Percentiles rank a stretch among this genome's conserved stretches.
Evolutionary conservation across 1,284 basidiomycete genomes (phyloP).

Genomic region (Afroboletus lepidellus): DNA sequence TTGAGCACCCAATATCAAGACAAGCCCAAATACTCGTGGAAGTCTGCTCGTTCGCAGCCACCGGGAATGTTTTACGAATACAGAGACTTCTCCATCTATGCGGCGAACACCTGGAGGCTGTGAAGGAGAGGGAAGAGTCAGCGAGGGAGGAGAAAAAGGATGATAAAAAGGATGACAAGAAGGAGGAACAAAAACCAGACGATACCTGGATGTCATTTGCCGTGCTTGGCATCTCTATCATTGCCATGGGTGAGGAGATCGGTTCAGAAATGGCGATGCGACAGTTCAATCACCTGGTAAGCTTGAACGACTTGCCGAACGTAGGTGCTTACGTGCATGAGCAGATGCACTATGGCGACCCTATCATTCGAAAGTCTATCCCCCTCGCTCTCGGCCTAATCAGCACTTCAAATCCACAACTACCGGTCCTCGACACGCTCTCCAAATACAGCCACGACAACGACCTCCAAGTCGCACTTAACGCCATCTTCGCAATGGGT

Average conservation of each 20-base stretch:
- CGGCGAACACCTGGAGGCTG: constrained; percentile 81
- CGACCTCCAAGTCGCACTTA: constrained; percentile 93
- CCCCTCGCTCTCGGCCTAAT: constrained; percentile 95
- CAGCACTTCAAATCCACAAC: constrained; percentile 93
- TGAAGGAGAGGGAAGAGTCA: constrained; percentile 54
- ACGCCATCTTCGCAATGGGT: constrained; percentile 99
- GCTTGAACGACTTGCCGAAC: constrained; percentile 20
- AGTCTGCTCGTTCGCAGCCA: constrained; percentile 93
- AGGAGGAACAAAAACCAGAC: constrained; percentile 52
- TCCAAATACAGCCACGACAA: constrained; percentile 99
- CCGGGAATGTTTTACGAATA: constrained; percentile 93
- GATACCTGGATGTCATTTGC: constrained; percentile 94
- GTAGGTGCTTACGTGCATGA: constrained; percentile 9
- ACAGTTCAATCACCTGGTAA: constrained; percentile 91
- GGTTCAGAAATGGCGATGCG: constrained; percentile 95
- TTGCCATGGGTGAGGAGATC: constrained; percentile 98
- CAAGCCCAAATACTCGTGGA: constrained; percentile 93
- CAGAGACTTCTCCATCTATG: constrained; percentile 94
- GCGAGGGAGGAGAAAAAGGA: constrained; percentile 54
- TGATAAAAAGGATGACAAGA: constrained; percentile 55
- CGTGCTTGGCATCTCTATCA: constrained; percentile 90
- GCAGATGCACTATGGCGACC: constrained; percentile 99
- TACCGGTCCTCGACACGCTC: constrained; percentile 95
- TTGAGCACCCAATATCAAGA: constrained; percentile 90
- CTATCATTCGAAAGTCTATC: constrained; percentile 89